These are phyloP conservation scores for Trichoderma harzianum DNA, from an alignment of 2,329 filamentous ascomycete species.

Conservation along the genomic window DNA sequence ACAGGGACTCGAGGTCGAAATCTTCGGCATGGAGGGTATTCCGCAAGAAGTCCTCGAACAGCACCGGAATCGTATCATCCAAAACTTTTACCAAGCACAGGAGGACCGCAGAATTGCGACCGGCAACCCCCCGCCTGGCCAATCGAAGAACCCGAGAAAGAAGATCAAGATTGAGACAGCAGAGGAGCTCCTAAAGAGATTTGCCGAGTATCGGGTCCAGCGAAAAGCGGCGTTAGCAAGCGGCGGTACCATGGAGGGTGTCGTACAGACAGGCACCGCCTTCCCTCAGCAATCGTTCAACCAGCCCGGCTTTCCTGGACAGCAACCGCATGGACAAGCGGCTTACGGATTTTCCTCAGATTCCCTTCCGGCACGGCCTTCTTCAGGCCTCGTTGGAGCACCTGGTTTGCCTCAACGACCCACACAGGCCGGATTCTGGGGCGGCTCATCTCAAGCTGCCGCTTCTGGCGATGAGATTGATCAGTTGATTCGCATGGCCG, in stretches of 20 bases:
- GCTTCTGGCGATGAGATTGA: conserved; percentile 59
- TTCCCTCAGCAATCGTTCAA: conserved; percentile 13
- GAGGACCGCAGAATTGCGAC: conserved; percentile 77
- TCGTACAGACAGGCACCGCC: conserved; percentile 21
- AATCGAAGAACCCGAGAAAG: conserved; percentile 62
- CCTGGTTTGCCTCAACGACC: conserved; percentile 46
- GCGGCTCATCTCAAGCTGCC: conserved; percentile 24
- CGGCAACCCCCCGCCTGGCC: conserved; percentile 75
- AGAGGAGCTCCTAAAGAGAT: conserved; percentile 74
- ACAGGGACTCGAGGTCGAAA: conserved; percentile 83
- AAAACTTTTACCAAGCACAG: conserved; percentile 81
- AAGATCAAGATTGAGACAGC: conserved; percentile 71
- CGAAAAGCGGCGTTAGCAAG: conserved; percentile 54
- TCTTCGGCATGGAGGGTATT: conserved; percentile 97
- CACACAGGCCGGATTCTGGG: conserved; percentile 33
- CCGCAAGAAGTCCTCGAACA: conserved; percentile 79
- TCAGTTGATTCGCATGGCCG: conserved; percentile 61
- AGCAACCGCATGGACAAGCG: conserved; percentile 22
- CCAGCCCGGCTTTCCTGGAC: conserved; percentile 25
- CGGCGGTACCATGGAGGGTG: conserved; percentile 45
- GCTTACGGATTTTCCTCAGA: conserved; percentile 38
- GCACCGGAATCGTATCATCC: conserved; percentile 82
- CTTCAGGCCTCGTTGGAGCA: conserved; percentile 36
- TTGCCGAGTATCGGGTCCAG: conserved; percentile 73
- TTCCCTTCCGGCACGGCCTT: conserved; percentile 46